Conservation (phyloP, 306 rosid species). For the Cajanus cajan region DNA sequence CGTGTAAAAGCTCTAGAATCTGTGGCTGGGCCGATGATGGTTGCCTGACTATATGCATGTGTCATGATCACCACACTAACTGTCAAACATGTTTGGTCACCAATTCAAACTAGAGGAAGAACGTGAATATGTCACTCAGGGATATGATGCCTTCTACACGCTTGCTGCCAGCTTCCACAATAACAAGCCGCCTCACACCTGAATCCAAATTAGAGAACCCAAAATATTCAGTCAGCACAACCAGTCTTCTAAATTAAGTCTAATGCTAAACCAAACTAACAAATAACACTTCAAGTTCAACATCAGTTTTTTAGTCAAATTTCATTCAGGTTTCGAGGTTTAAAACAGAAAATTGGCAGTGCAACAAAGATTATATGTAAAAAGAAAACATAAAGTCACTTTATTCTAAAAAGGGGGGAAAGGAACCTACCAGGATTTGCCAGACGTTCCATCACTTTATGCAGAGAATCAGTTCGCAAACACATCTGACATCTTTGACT, state of each 20-base stretch:
- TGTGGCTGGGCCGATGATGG: conserved; percentile 33
- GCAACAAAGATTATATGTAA: not conserved
- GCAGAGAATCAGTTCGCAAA: conserved; percentile 82
- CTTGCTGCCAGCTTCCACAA: conserved; percentile 99
- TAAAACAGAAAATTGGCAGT: not conserved
- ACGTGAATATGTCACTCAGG: conserved; percentile 81
- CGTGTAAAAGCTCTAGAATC: conserved; percentile 31
- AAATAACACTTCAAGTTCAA: not conserved
- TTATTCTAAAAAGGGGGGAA: not conserved
- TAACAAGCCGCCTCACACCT: conserved; percentile 88
- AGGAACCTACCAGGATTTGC: conserved; percentile 69
- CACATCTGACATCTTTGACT: conserved; percentile 98
- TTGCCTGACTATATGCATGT: conserved; percentile 28
- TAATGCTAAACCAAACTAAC: not conserved
- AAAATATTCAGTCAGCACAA: not conserved
- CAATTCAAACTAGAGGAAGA: conserved; percentile 67
- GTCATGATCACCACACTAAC: conserved; percentile 38
- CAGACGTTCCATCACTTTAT: conserved; percentile 97
- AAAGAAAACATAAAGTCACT: conserved; percentile 8
- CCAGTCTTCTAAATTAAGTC: conserved; percentile 4
- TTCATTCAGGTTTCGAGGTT: not conserved
- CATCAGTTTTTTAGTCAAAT: not conserved
- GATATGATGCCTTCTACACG: conserved; percentile 91
- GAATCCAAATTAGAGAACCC: conserved; percentile 25
- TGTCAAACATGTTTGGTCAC: conserved; percentile 29